These are phyloP conservation scores for Amphirosellinia nigrospora DNA, from an alignment of 495 filamentous ascomycete species.

Conservation along the genomic window DNA sequence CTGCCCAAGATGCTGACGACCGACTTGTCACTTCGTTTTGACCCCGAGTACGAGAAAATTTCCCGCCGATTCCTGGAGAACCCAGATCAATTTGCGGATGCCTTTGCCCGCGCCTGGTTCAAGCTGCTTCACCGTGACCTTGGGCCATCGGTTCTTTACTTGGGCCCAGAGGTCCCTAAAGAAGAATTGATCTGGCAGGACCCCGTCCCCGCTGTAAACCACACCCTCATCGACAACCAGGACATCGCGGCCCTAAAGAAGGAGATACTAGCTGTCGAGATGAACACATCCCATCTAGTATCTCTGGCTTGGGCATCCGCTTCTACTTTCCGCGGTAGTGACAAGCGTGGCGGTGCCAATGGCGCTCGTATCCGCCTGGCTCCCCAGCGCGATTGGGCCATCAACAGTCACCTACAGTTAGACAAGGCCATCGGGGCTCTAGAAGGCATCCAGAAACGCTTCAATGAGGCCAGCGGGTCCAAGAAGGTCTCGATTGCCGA, in stretches of 20 bases:
- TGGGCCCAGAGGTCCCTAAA: slow-evolving; percentile 70
- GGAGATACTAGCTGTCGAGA: slow-evolving; percentile 63
- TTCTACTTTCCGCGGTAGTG: slow-evolving; percentile 72
- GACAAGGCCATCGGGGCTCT: slow-evolving; percentile 61
- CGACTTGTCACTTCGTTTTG: slow-evolving; percentile 71
- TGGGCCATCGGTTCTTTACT: slow-evolving; percentile 68
- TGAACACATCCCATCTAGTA: slow-evolving; percentile 62
- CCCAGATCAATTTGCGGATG: slow-evolving; percentile 68
- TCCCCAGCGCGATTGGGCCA: slow-evolving; percentile 70
- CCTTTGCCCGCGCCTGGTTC: slow-evolving; percentile 75
- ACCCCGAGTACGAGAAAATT: slow-evolving; percentile 76
- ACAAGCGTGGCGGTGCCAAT: slow-evolving; percentile 80
- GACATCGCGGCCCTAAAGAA: slow-evolving; percentile 69
- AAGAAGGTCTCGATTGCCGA: slow-evolving; percentile 77
- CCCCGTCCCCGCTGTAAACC: slow-evolving; percentile 60
- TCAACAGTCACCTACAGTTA: slow-evolving; percentile 69
- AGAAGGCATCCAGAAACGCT: slow-evolving; percentile 65
- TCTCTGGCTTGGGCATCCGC: slow-evolving; percentile 71
- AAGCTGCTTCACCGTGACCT: slow-evolving; percentile 79
- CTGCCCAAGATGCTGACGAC: slow-evolving; percentile 71
- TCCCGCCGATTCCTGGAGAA: slow-evolving; percentile 68
- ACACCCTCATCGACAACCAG: slow-evolving; percentile 60
- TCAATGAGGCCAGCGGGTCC: slow-evolving; percentile 58
- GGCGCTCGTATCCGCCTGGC: slow-evolving; percentile 75
- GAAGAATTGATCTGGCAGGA: slow-evolving; percentile 72